A percentile compares a stretch with the other conserved stretches of the same genome.
Evolutionary conservation across 768 basidiomycete species (phyloP).

Genomic region (Fistulinella prunicolor): DNA sequence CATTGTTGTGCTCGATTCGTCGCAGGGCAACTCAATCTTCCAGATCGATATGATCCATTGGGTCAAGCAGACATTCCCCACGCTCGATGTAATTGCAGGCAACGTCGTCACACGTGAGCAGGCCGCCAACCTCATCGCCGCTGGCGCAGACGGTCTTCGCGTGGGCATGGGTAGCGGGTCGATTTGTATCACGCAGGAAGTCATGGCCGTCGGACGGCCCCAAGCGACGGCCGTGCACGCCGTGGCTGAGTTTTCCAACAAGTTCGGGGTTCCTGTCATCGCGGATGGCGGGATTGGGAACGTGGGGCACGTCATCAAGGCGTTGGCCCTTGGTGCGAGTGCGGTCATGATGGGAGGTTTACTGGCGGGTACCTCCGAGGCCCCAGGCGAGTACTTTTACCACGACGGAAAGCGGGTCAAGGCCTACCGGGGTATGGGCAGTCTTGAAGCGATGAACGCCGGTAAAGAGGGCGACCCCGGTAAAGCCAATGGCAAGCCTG

Average conservation of each 20-base stretch:
- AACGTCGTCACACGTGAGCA: slow-evolving; percentile 99
- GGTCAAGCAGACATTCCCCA: slow-evolving; percentile 84
- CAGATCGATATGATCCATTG: slow-evolving; percentile 93
- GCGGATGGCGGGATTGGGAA: slow-evolving; percentile 96
- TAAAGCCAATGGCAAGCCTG: slow-evolving; percentile 24
- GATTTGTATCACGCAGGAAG: slow-evolving; percentile 99
- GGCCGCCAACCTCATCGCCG: slow-evolving; percentile 88
- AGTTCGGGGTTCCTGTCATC: slow-evolving; percentile 94
- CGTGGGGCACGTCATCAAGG: slow-evolving; percentile 97
- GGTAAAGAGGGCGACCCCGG: slow-evolving; percentile 43
- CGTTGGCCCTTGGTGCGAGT: slow-evolving; percentile 86
- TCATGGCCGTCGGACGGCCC: slow-evolving; percentile 98
- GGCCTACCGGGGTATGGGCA: slow-evolving; percentile 98
- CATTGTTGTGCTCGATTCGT: slow-evolving; percentile 92
- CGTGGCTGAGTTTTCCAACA: slow-evolving; percentile 88
- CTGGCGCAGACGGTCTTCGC: slow-evolving; percentile 93
- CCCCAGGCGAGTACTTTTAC: slow-evolving; percentile 98
- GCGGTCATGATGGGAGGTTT: slow-evolving; percentile 99
- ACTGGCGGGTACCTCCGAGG: slow-evolving; percentile 93
- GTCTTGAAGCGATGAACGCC: slow-evolving; percentile 89
- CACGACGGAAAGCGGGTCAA: slow-evolving; percentile 99
- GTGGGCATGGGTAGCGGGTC: slow-evolving; percentile 98
- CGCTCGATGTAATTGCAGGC: slow-evolving; percentile 91
- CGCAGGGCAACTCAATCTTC: slow-evolving; percentile 92
- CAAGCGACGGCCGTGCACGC: slow-evolving; percentile 98